phyloP scores from a whole-genome alignment of 1,284 basidiomycete species.

The Trichosporon coremiiforme region DNA sequence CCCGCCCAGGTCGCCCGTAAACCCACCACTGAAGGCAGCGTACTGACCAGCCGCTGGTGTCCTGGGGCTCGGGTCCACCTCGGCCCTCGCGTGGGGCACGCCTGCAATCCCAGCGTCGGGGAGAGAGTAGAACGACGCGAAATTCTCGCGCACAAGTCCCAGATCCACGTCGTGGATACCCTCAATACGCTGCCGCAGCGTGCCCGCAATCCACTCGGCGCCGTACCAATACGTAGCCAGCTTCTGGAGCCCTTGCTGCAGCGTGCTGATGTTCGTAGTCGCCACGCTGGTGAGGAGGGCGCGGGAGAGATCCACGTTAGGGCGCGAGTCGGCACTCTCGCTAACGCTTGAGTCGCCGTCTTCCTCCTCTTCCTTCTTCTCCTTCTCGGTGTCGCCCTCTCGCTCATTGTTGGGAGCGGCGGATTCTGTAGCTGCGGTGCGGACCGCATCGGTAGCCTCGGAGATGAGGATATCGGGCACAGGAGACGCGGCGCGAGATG shows the following conservation, averaged over 20 bases:
- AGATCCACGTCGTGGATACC: slow-evolving; percentile 36
- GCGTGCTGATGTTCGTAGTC: slow-evolving; percentile 31
- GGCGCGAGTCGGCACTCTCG: neutral
- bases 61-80: neutral
- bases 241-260: slow-evolving; percentile 33
- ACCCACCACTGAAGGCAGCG: neutral
- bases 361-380: neutral
- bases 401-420: no score
- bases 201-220: slow-evolving; percentile 34
- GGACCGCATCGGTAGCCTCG: no score
- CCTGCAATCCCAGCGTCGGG: slow-evolving; percentile 36
- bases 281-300: slow-evolving; percentile 33
- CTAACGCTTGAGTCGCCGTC: neutral
- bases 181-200: slow-evolving; percentile 33
- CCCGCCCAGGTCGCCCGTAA: neutral
- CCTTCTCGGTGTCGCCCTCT: neutral
- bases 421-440: no score
- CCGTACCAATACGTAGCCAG: slow-evolving; percentile 37
- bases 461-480: neutral
- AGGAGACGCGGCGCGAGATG: neutral
- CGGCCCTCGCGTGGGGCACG: neutral
- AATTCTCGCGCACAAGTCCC: slow-evolving; percentile 29
- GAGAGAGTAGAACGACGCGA: slow-evolving; percentile 35
- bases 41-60: neutral
- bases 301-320: slow-evolving; percentile 27